Base-by-base conservation (phyloP, 305 asterid genomes). In the Fraxinus latifolia region DNA sequence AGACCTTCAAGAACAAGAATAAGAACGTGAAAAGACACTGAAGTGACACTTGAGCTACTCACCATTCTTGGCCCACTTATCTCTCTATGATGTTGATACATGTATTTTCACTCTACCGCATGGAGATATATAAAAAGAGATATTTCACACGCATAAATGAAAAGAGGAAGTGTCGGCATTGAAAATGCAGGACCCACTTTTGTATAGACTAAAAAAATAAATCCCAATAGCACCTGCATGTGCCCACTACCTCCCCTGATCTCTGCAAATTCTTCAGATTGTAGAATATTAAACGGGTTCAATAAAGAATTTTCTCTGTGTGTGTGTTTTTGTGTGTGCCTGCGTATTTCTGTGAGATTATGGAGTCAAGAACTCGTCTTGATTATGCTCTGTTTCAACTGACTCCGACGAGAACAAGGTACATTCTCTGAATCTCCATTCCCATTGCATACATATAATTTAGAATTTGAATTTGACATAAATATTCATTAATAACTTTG, bases 391-490 rank as follows among this genome's bases (percentile, higher is more conserved):
- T 90, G 90, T 94, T 94, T 85, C 97, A 91, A 55, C 84, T 94
- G 36, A 94, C 98, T 4, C 98, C 98, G 32, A 94, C 98, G 2
- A 88, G 98, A 88, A 94, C 97, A 47, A 92, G 98, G 97, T 94
- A 89, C 42, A 14, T 77, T 62, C 12, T 81, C n/a, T n/a, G 27
- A 23, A 39, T 34, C 76, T 55, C n/a, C 83, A 4, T 58, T 21
- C 31, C 1, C 23, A 3, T 14, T 36, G 32, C 31, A 25, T 19
- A 23, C 1, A 34, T 37, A 73, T 5, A 53, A 4, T 31, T 70
- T 31, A 4, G n/a, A 11, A 6, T 29, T 2, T 80, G 81, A 58
- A 62, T 81, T 53, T 27, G 83, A 58, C 55, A 32, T 65, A 65
- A 29, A 47, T 81, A n/a, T 78, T 68, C 79, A 44, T 23, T 50